These are phyloP conservation scores for Helotiales sp. DNA, from an alignment of 2,329 filamentous ascomycete genomes.

Conservation along the genomic window DNA sequence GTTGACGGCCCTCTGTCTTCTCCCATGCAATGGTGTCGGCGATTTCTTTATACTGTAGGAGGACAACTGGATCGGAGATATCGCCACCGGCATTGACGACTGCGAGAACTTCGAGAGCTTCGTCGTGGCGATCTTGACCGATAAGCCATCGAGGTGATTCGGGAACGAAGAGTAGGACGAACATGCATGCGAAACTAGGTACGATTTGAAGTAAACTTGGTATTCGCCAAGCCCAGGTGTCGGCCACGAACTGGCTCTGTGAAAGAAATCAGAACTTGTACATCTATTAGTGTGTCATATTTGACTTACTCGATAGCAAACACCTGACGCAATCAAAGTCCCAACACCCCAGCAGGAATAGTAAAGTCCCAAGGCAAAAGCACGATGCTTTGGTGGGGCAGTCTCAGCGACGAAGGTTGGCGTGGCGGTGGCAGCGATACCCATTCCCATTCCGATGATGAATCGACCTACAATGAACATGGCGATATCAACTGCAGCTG, in stretches of 20 bases:
- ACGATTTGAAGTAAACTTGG: conserved; percentile 32
- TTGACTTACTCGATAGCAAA: conserved; percentile 1
- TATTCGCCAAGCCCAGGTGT: conserved; percentile 37
- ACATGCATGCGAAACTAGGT: conserved; percentile 18
- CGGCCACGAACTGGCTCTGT: conserved; percentile 19
- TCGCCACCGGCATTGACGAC: conserved; percentile 56
- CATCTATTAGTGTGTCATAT: too few relatives aligned
- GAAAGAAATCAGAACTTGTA: neutral
- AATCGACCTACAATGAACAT: conserved; percentile 24
- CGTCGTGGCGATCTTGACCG: conserved; percentile 18
- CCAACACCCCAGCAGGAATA: conserved; percentile 7
- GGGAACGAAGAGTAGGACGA: conserved; percentile 31
- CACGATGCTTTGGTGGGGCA: conserved; percentile 31
- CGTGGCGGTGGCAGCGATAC: neutral
- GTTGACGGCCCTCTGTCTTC: conserved; percentile 4
- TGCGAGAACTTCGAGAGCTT: conserved; percentile 33
- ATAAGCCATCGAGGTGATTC: conserved; percentile 63
- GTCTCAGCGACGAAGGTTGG: conserved; percentile 14
- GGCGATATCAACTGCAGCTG: conserved; percentile 14
- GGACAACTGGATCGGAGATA: conserved; percentile 40
- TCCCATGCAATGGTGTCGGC: conserved; percentile 39
- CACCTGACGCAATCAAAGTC: conserved; percentile 6
- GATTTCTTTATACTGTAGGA: conserved; percentile 42
- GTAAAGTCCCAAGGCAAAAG: conserved; percentile 6
- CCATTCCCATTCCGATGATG: conserved; percentile 16